phyloP scores from a whole-genome alignment of 768 basidiomycete species.

The Lanmaoa rubissima region DNA sequence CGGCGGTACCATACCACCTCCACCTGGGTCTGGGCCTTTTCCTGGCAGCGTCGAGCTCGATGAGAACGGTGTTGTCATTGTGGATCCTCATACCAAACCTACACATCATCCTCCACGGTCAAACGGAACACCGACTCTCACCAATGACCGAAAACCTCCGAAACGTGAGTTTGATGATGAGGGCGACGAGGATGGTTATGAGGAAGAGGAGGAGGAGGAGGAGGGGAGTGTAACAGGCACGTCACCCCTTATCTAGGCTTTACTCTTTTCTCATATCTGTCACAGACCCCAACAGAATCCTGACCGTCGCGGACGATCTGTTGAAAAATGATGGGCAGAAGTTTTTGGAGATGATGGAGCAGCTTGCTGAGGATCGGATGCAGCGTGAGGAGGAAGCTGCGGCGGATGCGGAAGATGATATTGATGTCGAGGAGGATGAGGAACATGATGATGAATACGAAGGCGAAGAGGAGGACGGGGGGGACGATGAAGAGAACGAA shows the following conservation, averaged over 20 bases:
- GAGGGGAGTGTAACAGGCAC: conserved; percentile 71
- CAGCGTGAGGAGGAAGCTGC: conserved; percentile 78
- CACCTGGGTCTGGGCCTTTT: conserved; percentile 53
- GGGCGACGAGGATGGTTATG: conserved; percentile 48
- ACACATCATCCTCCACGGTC: conserved; percentile 42
- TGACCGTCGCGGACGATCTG: conserved; percentile 97
- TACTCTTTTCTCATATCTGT: conserved; percentile 29
- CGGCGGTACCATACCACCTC: conserved; percentile 85
- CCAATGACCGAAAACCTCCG: conserved; percentile 40
- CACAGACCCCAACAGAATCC: conserved; percentile 74
- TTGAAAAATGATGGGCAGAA: conserved; percentile 98
- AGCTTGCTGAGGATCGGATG: conserved; percentile 91
- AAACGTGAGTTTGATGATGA: conserved; percentile 66
- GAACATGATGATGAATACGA: conserved; percentile 53
- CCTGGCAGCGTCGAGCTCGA: no score
- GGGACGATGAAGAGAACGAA: conserved; percentile 59
- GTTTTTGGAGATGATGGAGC: conserved; percentile 99
- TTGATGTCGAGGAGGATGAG: conserved; percentile 55
- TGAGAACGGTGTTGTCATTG: no score
- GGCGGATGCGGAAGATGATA: conserved; percentile 60
- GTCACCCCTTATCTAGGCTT: conserved; percentile 26
- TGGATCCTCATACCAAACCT: conserved; percentile 18
- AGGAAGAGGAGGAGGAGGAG: conserved; percentile 55
- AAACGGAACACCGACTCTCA: conserved; percentile 33
- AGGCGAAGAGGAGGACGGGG: conserved; percentile 65